Conservation (phyloP, 2,329 filamentous ascomycete genomes). For the Chaetomiaceae sp. region DNA sequence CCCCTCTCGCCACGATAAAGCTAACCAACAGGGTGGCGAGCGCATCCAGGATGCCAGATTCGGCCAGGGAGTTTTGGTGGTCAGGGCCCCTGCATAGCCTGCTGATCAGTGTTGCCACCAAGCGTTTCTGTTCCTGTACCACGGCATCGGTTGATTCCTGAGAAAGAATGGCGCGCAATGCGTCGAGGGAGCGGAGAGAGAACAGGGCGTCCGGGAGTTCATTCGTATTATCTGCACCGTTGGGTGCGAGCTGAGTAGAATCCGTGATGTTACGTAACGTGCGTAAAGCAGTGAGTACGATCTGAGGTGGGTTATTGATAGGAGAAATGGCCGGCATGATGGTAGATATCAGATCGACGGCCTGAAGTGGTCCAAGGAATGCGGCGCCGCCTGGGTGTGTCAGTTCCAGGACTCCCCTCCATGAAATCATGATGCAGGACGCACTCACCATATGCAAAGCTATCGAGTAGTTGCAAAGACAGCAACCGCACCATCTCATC, state of each 20-base stretch:
- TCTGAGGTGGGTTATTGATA: conserved; percentile 56
- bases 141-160: conserved; percentile 50
- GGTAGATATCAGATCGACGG: conserved; percentile 62
- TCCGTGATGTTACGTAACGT: conserved; percentile 68
- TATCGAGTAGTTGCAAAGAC: conserved; percentile 78
- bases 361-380: conserved; percentile 71
- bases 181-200: conserved; percentile 54
- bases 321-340: conserved; percentile 68
- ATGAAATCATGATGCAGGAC: background rate
- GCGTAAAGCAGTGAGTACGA: conserved; percentile 70
- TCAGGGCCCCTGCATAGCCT: conserved; percentile 62
- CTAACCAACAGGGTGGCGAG: conserved; percentile 69
- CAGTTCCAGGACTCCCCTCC: background rate
- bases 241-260: conserved; percentile 54
- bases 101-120: conserved; percentile 54
- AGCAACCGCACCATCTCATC: conserved; percentile 69
- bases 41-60: conserved; percentile 70
- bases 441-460: conserved; percentile 72
- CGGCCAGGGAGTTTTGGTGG: conserved; percentile 68
- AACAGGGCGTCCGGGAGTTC: conserved; percentile 64
- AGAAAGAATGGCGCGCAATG: conserved; percentile 61
- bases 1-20: conserved; percentile 63
- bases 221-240: conserved; percentile 39
- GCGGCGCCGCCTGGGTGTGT: conserved; percentile 63
- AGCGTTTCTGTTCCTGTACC: conserved; percentile 57